Base-by-base conservation (phyloP, 2,329 filamentous ascomycete genomes). In the Fusarium succisae region DNA sequence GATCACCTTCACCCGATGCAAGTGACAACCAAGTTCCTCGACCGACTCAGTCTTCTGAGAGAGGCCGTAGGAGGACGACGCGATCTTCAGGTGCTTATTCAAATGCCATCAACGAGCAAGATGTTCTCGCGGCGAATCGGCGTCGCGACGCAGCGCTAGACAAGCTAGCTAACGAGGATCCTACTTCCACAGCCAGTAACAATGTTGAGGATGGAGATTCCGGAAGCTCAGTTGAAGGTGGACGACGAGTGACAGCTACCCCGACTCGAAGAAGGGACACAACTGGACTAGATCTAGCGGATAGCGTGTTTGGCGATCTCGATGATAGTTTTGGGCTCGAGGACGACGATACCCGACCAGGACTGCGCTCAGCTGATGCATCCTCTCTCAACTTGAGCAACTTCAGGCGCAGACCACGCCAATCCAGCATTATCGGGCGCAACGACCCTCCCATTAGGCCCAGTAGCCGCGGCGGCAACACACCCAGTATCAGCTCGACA, bases 391-490 rank as follows among this genome's bases (percentile, higher is more conserved):
- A 84, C 35, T 79, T 87, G 37, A 84, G 83, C 70, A 83, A 83
- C 65, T 86, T 87, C 76, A 85, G 84, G 70, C 83, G 85, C 28
- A 78, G 83, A 13, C 83, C 86, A 30, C 83, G 87, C 15, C 83
- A 85, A 77, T 88, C 87, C 17, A 89, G 87, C 77, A 83, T 89
- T 53, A 80, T 87, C 45, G 85, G 86, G 38, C 84, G 85, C 55
- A 86, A 87, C 47, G 86, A 88, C 48, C 85, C 83, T 30, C 86
- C 86, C 4, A 89, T 89, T 67, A 82, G 87, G 44, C 87, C 87
- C 6, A 88, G 86, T 80, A 89, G 87, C 79, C 82, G 87, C 26
- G 83, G 85, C 10, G 82, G 83, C 20, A 85, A 82, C 57, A 88
- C 86, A 3, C 85, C 87, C 2, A 83, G 84, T 47, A 81, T 89